Percentiles rank a stretch among this genome's conserved stretches.
These are phyloP conservation scores for Eragrostis tef DNA, from an alignment of 202 grass and related monocot species.

Conservation along the genomic window DNA sequence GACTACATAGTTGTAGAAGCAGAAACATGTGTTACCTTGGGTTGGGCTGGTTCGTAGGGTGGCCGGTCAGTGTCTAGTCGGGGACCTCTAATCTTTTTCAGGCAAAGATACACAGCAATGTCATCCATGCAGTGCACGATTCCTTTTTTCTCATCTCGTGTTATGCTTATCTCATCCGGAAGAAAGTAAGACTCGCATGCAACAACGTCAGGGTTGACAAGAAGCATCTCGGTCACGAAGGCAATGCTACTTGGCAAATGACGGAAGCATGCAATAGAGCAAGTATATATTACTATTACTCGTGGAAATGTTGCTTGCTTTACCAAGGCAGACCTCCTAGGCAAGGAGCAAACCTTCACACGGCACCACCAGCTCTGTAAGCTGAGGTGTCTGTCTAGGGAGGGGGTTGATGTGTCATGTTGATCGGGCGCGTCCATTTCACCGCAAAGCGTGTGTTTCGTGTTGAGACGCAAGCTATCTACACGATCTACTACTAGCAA, in stretches of 20 bases:
- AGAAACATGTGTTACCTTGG: no score
- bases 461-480: neutral
- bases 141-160: neutral
- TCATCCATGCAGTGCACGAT: neutral
- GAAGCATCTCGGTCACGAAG: no score
- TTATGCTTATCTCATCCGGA: neutral
- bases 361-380: neutral
- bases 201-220: neutral
- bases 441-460: neutral
- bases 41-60: neutral
- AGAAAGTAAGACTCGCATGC: neutral
- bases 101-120: neutral
- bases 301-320: conserved; percentile 2
- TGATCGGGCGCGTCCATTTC: neutral
- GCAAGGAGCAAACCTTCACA: neutral
- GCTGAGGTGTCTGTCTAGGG: neutral
- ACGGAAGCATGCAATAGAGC: neutral
- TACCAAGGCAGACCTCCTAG: neutral
- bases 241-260: neutral
- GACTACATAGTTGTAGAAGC: no score
- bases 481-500: neutral
- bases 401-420: no score
- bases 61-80: neutral
- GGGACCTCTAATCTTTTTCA: neutral
- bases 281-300: neutral